Evolutionary conservation across 2,329 filamentous ascomycete genomes (phyloP).

Genomic region (Diaporthe capsici): DNA sequence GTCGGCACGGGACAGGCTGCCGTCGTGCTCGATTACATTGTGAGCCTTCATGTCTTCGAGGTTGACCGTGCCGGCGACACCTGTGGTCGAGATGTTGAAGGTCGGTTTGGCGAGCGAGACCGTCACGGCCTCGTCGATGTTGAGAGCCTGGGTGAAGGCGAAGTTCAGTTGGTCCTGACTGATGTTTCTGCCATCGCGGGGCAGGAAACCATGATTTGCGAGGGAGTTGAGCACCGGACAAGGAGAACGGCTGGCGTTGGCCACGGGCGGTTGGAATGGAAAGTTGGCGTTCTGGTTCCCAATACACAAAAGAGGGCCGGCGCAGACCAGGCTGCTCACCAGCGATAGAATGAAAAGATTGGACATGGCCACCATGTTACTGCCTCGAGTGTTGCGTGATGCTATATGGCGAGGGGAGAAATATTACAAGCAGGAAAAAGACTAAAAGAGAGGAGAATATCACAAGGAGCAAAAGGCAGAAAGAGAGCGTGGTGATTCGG

Average conservation of each 20-base stretch:
- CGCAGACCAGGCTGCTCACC: constrained; percentile 22
- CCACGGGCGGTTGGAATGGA: background rate
- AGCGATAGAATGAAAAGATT: constrained; percentile 2
- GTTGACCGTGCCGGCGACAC: constrained; percentile 59
- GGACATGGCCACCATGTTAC: constrained; percentile 9
- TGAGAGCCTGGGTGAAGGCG: constrained; percentile 56
- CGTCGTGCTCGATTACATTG: constrained; percentile 64
- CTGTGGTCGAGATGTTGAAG: constrained; percentile 56
- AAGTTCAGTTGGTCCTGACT: constrained; percentile 54
- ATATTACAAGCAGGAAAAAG: background rate
- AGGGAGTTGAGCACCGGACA: constrained; percentile 67
- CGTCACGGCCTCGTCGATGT: constrained; percentile 57
- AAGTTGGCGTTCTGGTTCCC: constrained; percentile 20
- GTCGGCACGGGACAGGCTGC: constrained; percentile 50
- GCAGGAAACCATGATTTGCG: constrained; percentile 64
- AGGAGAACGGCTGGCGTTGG: constrained; percentile 46
- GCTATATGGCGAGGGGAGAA: background rate
- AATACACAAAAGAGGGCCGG: constrained; percentile 13
- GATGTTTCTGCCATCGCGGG: constrained; percentile 59
- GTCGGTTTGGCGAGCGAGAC: constrained; percentile 59
- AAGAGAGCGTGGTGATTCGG: background rate
- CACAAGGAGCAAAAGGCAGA: background rate
- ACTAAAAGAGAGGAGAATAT: background rate
- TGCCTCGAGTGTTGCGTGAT: background rate
- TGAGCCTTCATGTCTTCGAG: constrained; percentile 56